Conservation (phyloP, 495 filamentous ascomycete species). For the Jackrogersella multiformis region DNA sequence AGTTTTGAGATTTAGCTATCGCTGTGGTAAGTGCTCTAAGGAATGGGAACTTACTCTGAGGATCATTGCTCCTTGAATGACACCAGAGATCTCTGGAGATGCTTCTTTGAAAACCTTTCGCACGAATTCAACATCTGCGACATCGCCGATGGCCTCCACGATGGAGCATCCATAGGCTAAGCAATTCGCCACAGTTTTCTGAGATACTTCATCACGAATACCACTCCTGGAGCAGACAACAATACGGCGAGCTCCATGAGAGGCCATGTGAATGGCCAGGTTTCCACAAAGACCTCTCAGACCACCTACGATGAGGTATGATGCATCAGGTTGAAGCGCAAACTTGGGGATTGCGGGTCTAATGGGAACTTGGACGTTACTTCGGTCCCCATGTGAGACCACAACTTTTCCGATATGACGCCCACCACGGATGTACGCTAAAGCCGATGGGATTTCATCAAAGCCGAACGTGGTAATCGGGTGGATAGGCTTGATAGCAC, state of each 20-base stretch:
- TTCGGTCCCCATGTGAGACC: constrained; percentile 21
- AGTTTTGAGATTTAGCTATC: neutral
- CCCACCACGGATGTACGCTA: constrained; percentile 46
- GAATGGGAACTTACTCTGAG: constrained; percentile 26
- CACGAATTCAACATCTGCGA: constrained; percentile 41
- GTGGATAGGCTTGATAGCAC: constrained; percentile 50
- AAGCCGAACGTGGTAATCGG: constrained; percentile 3
- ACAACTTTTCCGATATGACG: constrained; percentile 49
- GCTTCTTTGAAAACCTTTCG: constrained; percentile 31
- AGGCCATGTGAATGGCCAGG: constrained; percentile 22
- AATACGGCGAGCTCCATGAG: constrained; percentile 27
- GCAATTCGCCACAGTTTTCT: constrained; percentile 50
- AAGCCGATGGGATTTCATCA: neutral
- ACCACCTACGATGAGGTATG: constrained; percentile 53
- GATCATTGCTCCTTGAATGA: constrained; percentile 51
- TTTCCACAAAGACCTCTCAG: constrained; percentile 49
- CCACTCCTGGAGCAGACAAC: constrained; percentile 48
- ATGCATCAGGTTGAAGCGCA: constrained; percentile 33
- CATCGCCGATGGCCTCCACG: constrained; percentile 42
- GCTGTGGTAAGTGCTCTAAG: too few species aligned
- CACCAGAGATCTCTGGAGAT: constrained; percentile 39
- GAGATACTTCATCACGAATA: constrained; percentile 23
- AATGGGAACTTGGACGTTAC: constrained; percentile 32
- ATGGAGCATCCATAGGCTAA: constrained; percentile 43
- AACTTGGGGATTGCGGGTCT: constrained; percentile 20